Evolutionary conservation across 169 alveolate species (phyloP).

Genomic region (Plasmodium billcollinsi): DNA sequence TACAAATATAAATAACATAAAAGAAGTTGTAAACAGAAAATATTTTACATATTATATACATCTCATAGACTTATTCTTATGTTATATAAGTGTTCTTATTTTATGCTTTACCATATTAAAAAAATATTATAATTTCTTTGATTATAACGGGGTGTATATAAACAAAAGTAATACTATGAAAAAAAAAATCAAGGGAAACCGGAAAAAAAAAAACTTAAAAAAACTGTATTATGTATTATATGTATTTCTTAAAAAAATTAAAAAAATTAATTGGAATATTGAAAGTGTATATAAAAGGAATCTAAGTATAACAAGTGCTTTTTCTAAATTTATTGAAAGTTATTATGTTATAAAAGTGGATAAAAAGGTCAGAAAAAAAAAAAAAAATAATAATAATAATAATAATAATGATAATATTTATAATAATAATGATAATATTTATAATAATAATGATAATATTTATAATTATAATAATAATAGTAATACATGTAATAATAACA

Average conservation of each 20-base stretch:
- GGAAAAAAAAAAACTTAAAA: slow-evolving; percentile 13
- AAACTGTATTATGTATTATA: slow-evolving; percentile 15
- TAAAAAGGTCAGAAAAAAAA: not conserved
- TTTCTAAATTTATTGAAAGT: slow-evolving; percentile 16
- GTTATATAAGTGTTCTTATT: slow-evolving; percentile 41
- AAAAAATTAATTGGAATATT: slow-evolving; percentile 47
- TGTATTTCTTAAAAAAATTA: slow-evolving; percentile 44
- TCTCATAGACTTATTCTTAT: slow-evolving; percentile 34
- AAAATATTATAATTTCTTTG: slow-evolving; percentile 37
- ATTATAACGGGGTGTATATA: slow-evolving; percentile 3
- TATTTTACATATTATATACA: slow-evolving; percentile 48
- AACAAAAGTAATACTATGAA: slow-evolving; percentile 4
- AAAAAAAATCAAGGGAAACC: not conserved
- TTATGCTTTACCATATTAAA: slow-evolving; percentile 30
- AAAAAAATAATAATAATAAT: not conserved
- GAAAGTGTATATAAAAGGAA: slow-evolving; percentile 46
- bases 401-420: not conserved
- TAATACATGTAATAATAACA: not conserved
- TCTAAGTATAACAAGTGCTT: not conserved
- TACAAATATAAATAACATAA: slow-evolving; percentile 9
- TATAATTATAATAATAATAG: no score
- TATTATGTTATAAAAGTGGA: not conserved
- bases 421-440: not conserved
- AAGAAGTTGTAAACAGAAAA: slow-evolving; percentile 5
- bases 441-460: not conserved